Evolutionary conservation across 495 filamentous ascomycete genomes (phyloP), one percentile per base, ranked within the genome.

Genomic region (Trichoderma reesei): DNA sequence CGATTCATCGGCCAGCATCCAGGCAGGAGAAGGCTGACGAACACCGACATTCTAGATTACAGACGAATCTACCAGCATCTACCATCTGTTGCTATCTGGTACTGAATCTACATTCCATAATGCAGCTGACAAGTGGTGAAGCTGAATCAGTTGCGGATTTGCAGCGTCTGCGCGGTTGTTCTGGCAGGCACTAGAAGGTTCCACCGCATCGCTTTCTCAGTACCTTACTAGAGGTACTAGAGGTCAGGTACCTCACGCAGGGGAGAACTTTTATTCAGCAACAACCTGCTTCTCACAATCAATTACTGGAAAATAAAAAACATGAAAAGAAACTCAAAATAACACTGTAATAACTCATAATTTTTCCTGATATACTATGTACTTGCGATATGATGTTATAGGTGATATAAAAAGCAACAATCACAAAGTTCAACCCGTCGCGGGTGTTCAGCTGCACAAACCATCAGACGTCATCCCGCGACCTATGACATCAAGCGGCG

Each of bases 1-100:
- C 60, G 64, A 51, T 67, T 46, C 16, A 63, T 26, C 56, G 63
- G 63, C 38, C 63, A 68, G 56, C 63, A 63, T 44, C 63, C 1
- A 64, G 64, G 64, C 66, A 44, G 20, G 37, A 62, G 63, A 26
- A 26, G 26, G 66, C 54, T 64, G 63, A 64, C 63, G 64, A 65
- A 65, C 56, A 64, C 26, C 31, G 41, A 18, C 65, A 11, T 37
- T 11, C 16, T 59, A 60, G 51, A 11, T 33, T 14, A 5, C 42
- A 42, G 20, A 31, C 6, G 61, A 41, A 61, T 9, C 37, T 61
- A 61, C 37, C 20, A 39, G 39, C 14, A 61, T 60, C 60, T 60
- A 38, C 64, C 13, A 31, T 60, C 37, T 41, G 36, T 68, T 54
- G 26, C 26, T 26, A 26, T 68, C 63, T 71, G 70, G 69, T 68